Evolutionary conservation across 768 basidiomycete genomes (phyloP), one percentile per base, ranked within the genome.

Genomic region (Lentinula sp.): DNA sequence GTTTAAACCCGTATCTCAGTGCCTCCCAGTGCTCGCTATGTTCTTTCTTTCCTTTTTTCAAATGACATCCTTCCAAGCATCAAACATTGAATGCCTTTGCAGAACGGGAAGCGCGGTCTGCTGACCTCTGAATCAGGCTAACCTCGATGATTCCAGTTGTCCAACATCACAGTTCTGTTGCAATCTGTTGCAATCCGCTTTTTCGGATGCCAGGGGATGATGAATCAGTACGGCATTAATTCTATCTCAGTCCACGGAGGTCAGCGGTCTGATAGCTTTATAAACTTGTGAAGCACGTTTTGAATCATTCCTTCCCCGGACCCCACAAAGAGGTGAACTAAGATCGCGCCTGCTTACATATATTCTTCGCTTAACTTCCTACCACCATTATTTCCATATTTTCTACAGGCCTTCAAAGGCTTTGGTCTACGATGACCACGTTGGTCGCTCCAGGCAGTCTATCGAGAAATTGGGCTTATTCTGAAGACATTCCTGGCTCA

Each of bases 401-500:
- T 41, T 37, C 48, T 18, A 16, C 20, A 16, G n/a, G 36, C 46
- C 48, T 51, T 36, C 59, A 60, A 13, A 52, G 59, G 59, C 59
- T 60, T n/a, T 32, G 39, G 50, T 20, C 59, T 10, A 52, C 36
- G 5, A 60, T 52, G 59, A 60, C 59, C 18, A 33, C 59, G 4
- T 12, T 52, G 16, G 50, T 60, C 13, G 50, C 28, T 41, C 18
- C 45, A 28, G 51, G 49, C 18, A 10, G 18, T 33, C 12, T 37
- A 13, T 16, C 49, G 1, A 23, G 32, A 4, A 35, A 32, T 8
- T 79, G 78, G 73, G 83, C 82, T 12, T 82, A 82, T 69, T 71
- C 80, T 63, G 79, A 85, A 61, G 86, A 87, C 65, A 84, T 86
- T 10, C 84, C 83, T 20, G 85, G 86, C 13, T 79, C 81, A 35